Percentiles rank a stretch among this genome's conserved stretches.
These are phyloP conservation scores for Glomus cerebriforme DNA, from an alignment of 192 early-diverging fungal species.

Conservation along the genomic window DNA sequence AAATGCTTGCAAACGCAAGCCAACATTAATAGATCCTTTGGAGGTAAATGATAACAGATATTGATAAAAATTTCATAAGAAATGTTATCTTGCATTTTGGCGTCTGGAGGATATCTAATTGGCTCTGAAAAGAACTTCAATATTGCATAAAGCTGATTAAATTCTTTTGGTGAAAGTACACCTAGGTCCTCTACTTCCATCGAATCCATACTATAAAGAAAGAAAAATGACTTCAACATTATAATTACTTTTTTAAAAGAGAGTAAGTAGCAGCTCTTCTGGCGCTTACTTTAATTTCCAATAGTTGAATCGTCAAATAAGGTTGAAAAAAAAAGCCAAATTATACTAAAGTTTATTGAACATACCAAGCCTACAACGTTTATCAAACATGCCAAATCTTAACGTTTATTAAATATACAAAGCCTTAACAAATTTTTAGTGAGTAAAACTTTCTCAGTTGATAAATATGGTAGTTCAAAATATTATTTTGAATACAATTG, in stretches of 20 bases:
- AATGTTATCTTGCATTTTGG: conserved; percentile 12
- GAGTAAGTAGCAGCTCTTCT: background rate
- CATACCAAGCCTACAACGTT: no score
- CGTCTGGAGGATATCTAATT: background rate
- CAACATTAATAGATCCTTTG: conserved; percentile 2
- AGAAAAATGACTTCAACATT: background rate
- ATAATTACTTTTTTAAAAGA: background rate
- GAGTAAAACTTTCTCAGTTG: no score
- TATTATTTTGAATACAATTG: background rate
- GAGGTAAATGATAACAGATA: conserved; percentile 16
- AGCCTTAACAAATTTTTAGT: no score
- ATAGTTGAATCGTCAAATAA: no score
- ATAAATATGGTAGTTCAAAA: background rate
- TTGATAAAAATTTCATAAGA: conserved; percentile 1
- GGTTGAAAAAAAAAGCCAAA: no score
- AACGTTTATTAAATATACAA: no score
- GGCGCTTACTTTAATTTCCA: no score
- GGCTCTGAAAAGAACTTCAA: conserved; percentile 4
- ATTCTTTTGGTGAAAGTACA: background rate
- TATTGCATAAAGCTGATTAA: background rate
- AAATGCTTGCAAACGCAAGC: conserved; percentile 16
- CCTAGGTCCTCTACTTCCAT: background rate
- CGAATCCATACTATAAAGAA: background rate
- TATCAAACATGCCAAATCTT: no score
- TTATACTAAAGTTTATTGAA: no score